phyloP scores from a whole-genome alignment of 1,284 basidiomycete species.

The Trichosporon faecale region DNA sequence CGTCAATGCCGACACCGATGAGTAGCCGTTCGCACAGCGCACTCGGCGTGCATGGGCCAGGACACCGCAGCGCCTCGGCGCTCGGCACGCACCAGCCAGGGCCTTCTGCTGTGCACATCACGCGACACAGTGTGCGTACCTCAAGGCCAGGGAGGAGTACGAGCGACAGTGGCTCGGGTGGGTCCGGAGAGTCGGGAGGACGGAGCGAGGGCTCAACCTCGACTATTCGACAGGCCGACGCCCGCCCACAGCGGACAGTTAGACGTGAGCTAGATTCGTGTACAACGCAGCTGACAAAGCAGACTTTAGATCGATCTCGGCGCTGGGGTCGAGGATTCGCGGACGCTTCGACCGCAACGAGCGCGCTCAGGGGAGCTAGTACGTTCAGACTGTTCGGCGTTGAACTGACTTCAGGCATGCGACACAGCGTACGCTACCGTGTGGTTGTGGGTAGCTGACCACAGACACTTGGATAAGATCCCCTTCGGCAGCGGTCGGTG shows the following conservation, averaged over 20 bases:
- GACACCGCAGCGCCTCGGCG: not conserved
- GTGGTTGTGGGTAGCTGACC: too few species aligned
- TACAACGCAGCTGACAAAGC: not conserved
- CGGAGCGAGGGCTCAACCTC: not conserved
- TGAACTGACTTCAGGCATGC: not conserved
- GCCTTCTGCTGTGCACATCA: not conserved
- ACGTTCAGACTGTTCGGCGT: not conserved
- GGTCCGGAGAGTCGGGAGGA: not conserved
- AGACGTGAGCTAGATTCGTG: not conserved
- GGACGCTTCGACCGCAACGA: not conserved
- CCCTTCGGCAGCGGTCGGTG: too few species aligned
- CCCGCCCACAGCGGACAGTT: not conserved
- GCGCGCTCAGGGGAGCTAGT: not conserved
- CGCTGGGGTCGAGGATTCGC: not conserved
- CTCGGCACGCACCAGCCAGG: not conserved
- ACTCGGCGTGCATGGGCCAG: not conserved
- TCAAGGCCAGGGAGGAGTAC: not conserved
- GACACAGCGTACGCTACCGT: too few species aligned
- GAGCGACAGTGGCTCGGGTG: not conserved
- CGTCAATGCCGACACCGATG: not conserved
- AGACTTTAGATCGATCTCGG: not conserved
- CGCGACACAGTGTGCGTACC: not conserved
- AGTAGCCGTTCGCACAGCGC: not conserved
- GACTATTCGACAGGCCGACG: not conserved
- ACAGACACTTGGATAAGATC: not conserved